Evolutionary conservation across 192 early-diverging fungal genomes (phyloP), one percentile per base, ranked within the genome.

Genomic region (Backusella liffmaniae): DNA sequence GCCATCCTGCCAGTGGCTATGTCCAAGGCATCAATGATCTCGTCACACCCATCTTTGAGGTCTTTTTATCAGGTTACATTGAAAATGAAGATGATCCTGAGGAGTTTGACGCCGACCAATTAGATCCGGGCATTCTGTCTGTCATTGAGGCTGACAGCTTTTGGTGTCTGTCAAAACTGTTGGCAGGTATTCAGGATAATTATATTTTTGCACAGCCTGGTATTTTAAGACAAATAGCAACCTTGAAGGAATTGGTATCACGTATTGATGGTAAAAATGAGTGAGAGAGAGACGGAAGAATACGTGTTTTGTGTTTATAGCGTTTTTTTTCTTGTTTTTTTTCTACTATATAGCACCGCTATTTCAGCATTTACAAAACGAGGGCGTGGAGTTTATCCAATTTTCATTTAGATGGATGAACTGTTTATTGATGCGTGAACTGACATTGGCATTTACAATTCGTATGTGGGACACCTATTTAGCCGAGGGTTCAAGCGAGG

Each of bases 361-460:
- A 69, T 91, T 91, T 30, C 75, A 79, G 29, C 98, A 99, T 77
- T 88, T 99, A 37, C 90, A 92, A 72, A 78, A 85, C 6, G 92
- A 99, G 84, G 92, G 93, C 65, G 86, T 99, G 23, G 96, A 99
- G 77, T 99, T 97, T 81, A 96, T 99, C 68, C 97, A 98, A 83
- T 99, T 99, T 86, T 94, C 98, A 15, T 99, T 98, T 80, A 89
- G 98, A 66, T 99, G 98, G 98, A 97, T 99, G 91, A 99, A 99
- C 85, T 99, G 98, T 83, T 80, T 99, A 39, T 83, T 99, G 78
- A 97, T 99, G 96, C 90, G 98, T 42, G 98, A 99, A 83, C 83
- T 99, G 56, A 90, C 92, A 21, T 82, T 99, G 5, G 83, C 86
- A 67, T 92, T 89, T 76, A 98, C 90, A 2, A 93, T 99, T 53